These are phyloP conservation scores for Sclerotinia trifoliorum DNA, from an alignment of 2,329 filamentous ascomycete species.

Conservation along the genomic window DNA sequence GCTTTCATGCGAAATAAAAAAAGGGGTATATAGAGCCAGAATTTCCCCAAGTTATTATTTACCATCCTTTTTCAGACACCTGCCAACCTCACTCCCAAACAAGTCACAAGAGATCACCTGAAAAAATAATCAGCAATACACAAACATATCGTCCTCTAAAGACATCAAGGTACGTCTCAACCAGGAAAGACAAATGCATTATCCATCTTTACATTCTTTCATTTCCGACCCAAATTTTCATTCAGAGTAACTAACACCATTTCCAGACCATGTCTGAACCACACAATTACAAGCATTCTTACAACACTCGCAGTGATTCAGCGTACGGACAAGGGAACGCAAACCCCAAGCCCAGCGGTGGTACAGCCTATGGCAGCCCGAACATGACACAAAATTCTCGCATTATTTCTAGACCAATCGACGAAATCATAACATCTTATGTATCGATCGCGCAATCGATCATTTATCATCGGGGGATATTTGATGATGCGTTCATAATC, in stretches of 20 bases:
- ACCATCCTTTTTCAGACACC: too few relatives aligned
- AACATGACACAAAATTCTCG: not conserved
- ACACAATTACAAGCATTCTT: not conserved
- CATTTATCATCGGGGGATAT: too few relatives aligned
- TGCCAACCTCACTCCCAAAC: not conserved
- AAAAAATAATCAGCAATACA: not conserved
- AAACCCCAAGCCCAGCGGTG: not conserved
- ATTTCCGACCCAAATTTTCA: not conserved
- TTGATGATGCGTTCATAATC: too few relatives aligned
- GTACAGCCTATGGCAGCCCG: too few relatives aligned
- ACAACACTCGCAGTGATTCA: not conserved
- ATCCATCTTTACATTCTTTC: too few relatives aligned
- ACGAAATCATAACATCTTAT: too few relatives aligned
- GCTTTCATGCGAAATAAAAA: not conserved
- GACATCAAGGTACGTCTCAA: not conserved
- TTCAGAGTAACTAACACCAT: not conserved
- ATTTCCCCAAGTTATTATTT: too few relatives aligned
- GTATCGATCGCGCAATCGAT: too few relatives aligned
- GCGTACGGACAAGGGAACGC: not conserved
- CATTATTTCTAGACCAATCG: too few relatives aligned
- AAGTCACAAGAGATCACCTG: not conserved
- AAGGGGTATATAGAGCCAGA: not conserved
- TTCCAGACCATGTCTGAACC: not conserved
- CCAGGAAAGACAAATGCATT: not conserved
- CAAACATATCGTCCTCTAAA: not conserved